Base-by-base conservation (phyloP, 2,329 filamentous ascomycete species). In the Alternaria metachromatica region DNA sequence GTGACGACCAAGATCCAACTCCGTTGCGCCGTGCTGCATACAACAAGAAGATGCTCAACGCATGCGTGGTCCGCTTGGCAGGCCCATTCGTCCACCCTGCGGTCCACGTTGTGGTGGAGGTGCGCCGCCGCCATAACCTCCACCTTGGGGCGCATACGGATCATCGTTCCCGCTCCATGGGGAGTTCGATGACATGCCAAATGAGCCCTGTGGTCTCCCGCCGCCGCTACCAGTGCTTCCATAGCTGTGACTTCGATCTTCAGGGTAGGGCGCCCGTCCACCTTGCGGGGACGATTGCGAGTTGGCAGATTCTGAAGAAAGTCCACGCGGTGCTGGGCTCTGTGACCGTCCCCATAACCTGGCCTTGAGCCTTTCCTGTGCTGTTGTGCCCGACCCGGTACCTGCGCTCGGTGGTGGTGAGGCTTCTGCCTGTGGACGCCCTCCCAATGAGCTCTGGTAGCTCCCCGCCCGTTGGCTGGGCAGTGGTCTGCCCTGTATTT, bases 281-380 rank as follows among this genome's bases (percentile, higher is more conserved):
- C 66, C 63, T 57, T 69, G 68, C 7, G 60, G 54, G 12, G 56
- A 56, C 3, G 71, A 60, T 41, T 75, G 71, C n/a, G 65, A 50
- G 33, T 41, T 65, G 21, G 62, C 61, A 12, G 74, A 73, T n/a
- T 72, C 70, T 20, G 58, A 57, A 21, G 76, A 69, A 7, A 70
- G 58, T 6, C 71, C 66, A 55, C 72, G 76, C 63, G 72, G 77
- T 23, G 82, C 82, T 9, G 88, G 87, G 67, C 88, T 90, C 51
- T 84, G 83, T 46, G 87, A 87, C 68, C 86, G 84, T 21, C 88
- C 89, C 85, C 93, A 93, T 49, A 97, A 82, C 65, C 92, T 84
- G 73, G 94, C 92, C 76, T 93, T 92, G 71, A 97, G 83, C 70
- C 92, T 86, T 72, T 97, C 92, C 81, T 96, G 92, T 55, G 93